A percentile compares a stretch with the other conserved stretches of the same genome.
Evolutionary conservation across 2,329 filamentous ascomycete species (phyloP).

Genomic region (Coniochaeta pulveracea): DNA sequence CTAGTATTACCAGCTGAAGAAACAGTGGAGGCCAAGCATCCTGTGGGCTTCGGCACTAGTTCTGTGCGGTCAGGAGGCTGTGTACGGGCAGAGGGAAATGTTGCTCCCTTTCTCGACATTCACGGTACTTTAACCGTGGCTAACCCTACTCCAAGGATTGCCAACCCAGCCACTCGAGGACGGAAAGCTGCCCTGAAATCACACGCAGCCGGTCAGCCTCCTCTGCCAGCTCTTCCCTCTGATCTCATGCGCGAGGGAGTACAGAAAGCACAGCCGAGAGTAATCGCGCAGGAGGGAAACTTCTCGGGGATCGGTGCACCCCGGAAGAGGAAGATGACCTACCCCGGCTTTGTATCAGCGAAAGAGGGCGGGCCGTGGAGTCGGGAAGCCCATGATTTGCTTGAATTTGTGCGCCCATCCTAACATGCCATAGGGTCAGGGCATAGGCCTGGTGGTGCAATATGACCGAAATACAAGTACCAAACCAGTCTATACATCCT

Average conservation of each 20-base stretch:
- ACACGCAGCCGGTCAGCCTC: slow-evolving; percentile 36
- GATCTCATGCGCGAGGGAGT: slow-evolving; percentile 9
- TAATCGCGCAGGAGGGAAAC: neutral
- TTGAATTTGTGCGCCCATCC: slow-evolving; percentile 46
- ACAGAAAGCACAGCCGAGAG: neutral
- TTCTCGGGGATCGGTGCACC: slow-evolving; percentile 7
- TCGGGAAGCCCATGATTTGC: slow-evolving; percentile 54
- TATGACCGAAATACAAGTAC: too few relatives aligned
- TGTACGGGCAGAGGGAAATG: too few relatives aligned
- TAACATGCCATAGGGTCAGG: slow-evolving; percentile 3
- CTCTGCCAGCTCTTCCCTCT: slow-evolving; percentile 27
- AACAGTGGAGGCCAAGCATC: too few relatives aligned
- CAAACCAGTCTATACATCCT: too few relatives aligned
- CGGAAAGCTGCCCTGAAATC: slow-evolving; percentile 40
- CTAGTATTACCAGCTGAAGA: too few relatives aligned
- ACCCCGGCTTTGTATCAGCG: slow-evolving; percentile 34
- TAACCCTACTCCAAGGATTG: slow-evolving; percentile 17
- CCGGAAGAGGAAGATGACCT: slow-evolving; percentile 15
- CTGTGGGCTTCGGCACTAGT: too few relatives aligned
- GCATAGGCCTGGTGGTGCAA: too few relatives aligned
- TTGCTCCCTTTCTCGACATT: too few relatives aligned
- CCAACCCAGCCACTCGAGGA: slow-evolving; percentile 39
- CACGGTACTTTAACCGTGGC: too few relatives aligned
- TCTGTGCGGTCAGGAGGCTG: too few relatives aligned
- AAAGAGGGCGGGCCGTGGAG: slow-evolving; percentile 54